Evolutionary conservation across 768 basidiomycete genomes (phyloP), one percentile per base, ranked within the genome.

Genomic region (Porphyrellus cyaneotinctus): DNA sequence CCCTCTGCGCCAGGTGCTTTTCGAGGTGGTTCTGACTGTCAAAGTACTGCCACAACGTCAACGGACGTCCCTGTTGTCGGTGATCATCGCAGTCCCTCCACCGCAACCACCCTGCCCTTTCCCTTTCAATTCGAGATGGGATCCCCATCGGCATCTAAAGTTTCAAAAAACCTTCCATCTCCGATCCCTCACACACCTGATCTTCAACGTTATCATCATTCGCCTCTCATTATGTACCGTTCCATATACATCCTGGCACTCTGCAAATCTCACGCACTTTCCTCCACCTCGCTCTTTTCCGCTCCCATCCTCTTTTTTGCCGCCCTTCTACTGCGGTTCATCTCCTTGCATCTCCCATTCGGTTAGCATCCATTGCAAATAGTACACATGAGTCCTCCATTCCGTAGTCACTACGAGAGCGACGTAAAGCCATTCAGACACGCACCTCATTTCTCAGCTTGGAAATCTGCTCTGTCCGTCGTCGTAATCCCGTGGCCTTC

Each of bases 141-240:
- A 53, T 49, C 44, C 58, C 57, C 57, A 56, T 62, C 64, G 58
- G 63, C 47, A 69, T 69, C 67, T 69, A 70, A 65, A 43, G 61
- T 69, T 70, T 65, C 28, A 49, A 37, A 52, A 49, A 37, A 52
- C 49, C 52, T 51, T 56, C 43, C 62, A 68, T 66, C 69, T 65
- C 65, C 67, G 67, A 69, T 68, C 67, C 43, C 43, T 33, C 41
- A 22, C n/a, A n/a, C n/a, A n/a, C 36, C 55, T 62, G 59, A 68
- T 66, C 67, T 56, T 51, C 58, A 69, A 67, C 65, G 68, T 69
- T 69, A 69, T 67, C 67, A 66, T 46, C 65, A 58, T 43, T 60
- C 46, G 32, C 42, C 43, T 52, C 51, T 64, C 53, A 37, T 64
- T 63, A 63, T 64, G 58, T 63, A 64, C 36, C 30, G 22, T 41